These are phyloP conservation scores for Tetradesmus obliquus DNA, from an alignment of 139 green algal genomes.

Conservation along the genomic window DNA sequence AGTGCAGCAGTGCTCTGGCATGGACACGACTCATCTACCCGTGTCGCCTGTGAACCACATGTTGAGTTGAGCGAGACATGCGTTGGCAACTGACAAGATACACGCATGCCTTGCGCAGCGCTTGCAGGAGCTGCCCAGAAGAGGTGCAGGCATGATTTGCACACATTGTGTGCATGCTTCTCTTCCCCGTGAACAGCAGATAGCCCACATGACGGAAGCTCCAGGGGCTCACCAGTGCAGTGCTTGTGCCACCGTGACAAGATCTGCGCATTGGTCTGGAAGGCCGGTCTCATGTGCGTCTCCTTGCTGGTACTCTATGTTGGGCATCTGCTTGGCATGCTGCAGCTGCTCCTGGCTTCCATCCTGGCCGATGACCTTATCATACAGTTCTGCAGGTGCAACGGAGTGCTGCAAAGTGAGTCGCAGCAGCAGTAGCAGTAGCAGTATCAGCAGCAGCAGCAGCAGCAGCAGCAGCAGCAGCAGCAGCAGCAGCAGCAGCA, in stretches of 20 bases:
- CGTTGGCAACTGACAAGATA: too few species aligned
- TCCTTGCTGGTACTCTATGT: conserved; percentile 4
- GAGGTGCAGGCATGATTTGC: too few species aligned
- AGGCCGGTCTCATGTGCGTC: conserved; percentile 24
- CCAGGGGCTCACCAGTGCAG: conserved; percentile 36
- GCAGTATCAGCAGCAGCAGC: background rate
- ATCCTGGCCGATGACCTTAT: conserved; percentile 21
- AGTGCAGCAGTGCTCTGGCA: too few species aligned
- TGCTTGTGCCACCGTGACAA: conserved; percentile 31
- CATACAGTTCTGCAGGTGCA: background rate
- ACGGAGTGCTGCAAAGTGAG: too few species aligned
- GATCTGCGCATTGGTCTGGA: conserved; percentile 16
- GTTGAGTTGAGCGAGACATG: too few species aligned
- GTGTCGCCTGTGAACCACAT: too few species aligned
- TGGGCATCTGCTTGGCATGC: background rate
- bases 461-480: background rate
- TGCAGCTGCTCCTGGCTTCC: conserved; percentile 14
- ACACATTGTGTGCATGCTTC: too few species aligned
- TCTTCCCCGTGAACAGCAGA: too few species aligned
- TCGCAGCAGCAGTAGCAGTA: background rate
- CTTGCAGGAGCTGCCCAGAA: too few species aligned
- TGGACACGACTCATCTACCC: too few species aligned
- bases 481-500: background rate
- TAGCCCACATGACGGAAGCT: too few species aligned
- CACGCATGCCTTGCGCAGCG: too few species aligned